Evolutionary conservation across 768 basidiomycete genomes (phyloP).

Genomic region (button mushroom (Agaricus bisporus)): DNA sequence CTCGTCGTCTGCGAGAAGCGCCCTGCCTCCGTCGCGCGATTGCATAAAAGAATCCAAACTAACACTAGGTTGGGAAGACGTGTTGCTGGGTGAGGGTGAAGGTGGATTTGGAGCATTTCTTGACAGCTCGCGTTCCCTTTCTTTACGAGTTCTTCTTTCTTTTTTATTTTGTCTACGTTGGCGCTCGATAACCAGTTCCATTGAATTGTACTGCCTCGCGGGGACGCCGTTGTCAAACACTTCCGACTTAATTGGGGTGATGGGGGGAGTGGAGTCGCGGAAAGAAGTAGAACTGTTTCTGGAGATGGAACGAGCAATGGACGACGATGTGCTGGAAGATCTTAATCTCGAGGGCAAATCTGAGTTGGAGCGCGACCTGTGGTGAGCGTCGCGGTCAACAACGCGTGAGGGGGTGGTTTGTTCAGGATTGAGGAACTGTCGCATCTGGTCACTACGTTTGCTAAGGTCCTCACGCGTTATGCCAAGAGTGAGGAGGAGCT

Average conservation of each 20-base stretch:
- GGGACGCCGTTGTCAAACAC: constrained; percentile 44
- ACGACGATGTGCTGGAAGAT: constrained; percentile 26
- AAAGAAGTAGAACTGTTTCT: constrained; percentile 43
- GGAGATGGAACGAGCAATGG: constrained; percentile 38
- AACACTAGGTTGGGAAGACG: constrained; percentile 35
- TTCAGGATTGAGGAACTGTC: constrained; percentile 63
- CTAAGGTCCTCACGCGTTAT: constrained; percentile 72
- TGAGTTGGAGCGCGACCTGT: constrained; percentile 27
- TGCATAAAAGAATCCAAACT: constrained; percentile 45
- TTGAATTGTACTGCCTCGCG: constrained; percentile 59
- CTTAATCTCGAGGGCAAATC: constrained; percentile 30
- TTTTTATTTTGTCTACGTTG: constrained; percentile 55
- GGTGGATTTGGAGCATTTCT: constrained; percentile 29
- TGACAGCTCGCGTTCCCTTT: constrained; percentile 42
- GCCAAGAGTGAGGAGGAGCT: constrained; percentile 64
- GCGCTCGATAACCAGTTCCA: constrained; percentile 74
- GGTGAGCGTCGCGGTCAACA: constrained; percentile 28
- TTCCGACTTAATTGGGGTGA: constrained; percentile 61
- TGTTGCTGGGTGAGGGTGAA: constrained; percentile 48
- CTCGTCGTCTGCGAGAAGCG: constrained; percentile 15
- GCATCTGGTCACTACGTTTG: constrained; percentile 74
- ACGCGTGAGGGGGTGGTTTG: constrained; percentile 40
- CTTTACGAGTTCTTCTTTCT: constrained; percentile 42
- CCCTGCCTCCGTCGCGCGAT: constrained; percentile 50
- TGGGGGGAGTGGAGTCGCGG: constrained; percentile 48